Evolutionary conservation across 2,329 filamentous ascomycete genomes (phyloP).

Genomic region (Hymenoscyphus linearis): DNA sequence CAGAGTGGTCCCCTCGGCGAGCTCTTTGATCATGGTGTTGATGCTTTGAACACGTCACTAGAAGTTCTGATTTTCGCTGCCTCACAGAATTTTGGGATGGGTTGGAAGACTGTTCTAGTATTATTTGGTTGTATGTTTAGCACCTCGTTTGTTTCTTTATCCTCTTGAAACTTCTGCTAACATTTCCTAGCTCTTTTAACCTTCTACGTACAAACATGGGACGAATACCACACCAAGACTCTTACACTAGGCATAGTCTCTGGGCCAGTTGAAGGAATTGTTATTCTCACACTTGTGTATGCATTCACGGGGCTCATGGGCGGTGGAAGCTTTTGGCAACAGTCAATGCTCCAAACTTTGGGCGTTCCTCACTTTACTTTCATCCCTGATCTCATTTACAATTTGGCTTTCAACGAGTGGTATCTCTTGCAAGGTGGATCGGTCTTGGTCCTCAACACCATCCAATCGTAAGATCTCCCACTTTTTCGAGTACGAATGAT

Average conservation of each 20-base stretch:
- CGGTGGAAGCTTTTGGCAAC: conserved; percentile 90
- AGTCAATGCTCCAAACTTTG: conserved; percentile 74
- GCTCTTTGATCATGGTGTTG: conserved; percentile 95
- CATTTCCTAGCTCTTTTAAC: conserved; percentile 66
- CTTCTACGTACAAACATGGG: conserved; percentile 99
- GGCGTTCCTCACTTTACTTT: conserved; percentile 53
- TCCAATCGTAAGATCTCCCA: conserved; percentile 48
- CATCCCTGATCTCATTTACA: conserved; percentile 67
- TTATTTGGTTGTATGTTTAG: conserved; percentile 69
- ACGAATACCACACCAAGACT: conserved; percentile 97
- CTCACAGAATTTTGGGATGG: conserved; percentile 87
- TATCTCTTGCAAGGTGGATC: conserved; percentile 82
- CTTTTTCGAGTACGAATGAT: not conserved
- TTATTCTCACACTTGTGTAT: conserved; percentile 79
- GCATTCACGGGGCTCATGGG: conserved; percentile 78
- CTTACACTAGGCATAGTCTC: conserved; percentile 88
- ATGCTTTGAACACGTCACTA: conserved; percentile 92
- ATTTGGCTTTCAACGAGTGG: conserved; percentile 84
- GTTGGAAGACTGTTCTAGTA: conserved; percentile 79
- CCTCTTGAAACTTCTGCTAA: conserved; percentile 12
- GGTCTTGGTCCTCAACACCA: conserved; percentile 79
- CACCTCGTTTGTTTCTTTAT: not conserved
- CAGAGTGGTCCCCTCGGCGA: conserved; percentile 94
- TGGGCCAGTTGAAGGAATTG: conserved; percentile 89
- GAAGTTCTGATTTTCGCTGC: conserved; percentile 89